Base-by-base conservation (phyloP, 164 flowering plant genomes). In the Vitis rotundifolia region DNA sequence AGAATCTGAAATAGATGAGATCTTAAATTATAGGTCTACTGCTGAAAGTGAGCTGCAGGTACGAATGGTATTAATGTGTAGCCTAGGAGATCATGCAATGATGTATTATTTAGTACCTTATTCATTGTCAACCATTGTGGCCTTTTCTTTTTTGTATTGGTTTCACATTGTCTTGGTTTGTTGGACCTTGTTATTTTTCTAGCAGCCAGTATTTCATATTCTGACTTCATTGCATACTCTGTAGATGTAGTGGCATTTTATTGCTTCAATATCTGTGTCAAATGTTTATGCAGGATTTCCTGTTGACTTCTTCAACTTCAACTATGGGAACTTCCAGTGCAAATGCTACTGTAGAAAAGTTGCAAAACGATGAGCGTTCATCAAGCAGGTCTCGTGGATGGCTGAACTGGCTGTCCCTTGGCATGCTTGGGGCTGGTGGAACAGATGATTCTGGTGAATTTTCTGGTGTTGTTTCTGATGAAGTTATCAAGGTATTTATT, bases 351-450 rank as follows among this genome's bases (percentile, higher is more conserved):
- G 69, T 57, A 22, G 90, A 83, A 51, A 89, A 81, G 75, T 81
- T 77, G 15, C 75, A 65, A 59, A 84, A 69, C 76, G 93, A 88
- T 79, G 94, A 86, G n/a, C 79, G 58, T 15, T 67, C 80, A 48
- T 61, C 83, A 12, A 68, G 79, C 63, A 83, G 77, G 78, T 79
- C 90, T n/a, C 89, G 90, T 68, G 98, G 99, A 73, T 93, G 97
- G 98, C 68, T 91, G 70, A 91, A 91, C 71, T 95, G 99, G 99
- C 73, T 95, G 55, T 91, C 98, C 26, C 92, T 82, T 68, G 99
- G 99, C 66, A 88, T 95, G 94, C 94, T 95, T 81, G 98, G 98
- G 80, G 98, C 98, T 76, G 97, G 94, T 19, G 99, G 97, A 63
- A 91, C 98, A 57, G 91, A 83, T 67, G 94, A 90, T 77, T 91